Conservation (phyloP, 257 asterid species). For the Euphrasia confusa region DNA sequence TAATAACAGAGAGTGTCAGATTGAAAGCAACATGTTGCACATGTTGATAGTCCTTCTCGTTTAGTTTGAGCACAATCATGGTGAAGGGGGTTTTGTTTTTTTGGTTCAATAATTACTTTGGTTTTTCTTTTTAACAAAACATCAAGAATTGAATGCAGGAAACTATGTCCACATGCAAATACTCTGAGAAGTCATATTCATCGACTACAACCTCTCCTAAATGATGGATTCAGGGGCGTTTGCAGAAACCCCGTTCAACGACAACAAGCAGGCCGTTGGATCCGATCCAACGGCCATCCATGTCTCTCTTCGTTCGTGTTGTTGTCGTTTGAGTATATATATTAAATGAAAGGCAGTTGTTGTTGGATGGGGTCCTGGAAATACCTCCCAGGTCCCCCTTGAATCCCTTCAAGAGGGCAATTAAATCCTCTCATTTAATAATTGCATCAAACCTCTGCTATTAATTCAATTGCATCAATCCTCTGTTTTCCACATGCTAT, state of each 20-base stretch:
- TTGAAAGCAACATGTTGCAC: conserved; percentile 45
- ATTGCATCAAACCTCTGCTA: no score
- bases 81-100: conserved; percentile 12
- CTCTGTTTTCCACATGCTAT: no score
- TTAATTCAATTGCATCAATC: no score
- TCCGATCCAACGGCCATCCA: no score
- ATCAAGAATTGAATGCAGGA: conserved; percentile 18
- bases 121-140: conserved; percentile 19
- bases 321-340: no score
- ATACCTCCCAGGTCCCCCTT: no score
- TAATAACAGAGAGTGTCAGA: conserved; percentile 25
- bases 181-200: conserved; percentile 32
- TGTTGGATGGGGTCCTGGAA: no score
- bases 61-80: conserved; percentile 38
- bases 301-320: no score
- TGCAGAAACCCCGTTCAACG: no score
- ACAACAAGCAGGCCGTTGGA: no score
- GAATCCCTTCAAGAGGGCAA: no score
- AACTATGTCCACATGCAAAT: conserved; percentile 36
- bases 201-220: conserved; percentile 18
- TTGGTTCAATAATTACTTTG: conserved; percentile 28
- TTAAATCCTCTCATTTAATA: no score
- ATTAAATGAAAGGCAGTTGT: conserved; percentile 3
- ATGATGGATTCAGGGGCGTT: background rate
- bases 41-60: conserved; percentile 31